Percentiles rank a stretch among this genome's conserved stretches.
Conservation (phyloP, 108 stramenopile genomes). For the Craspedostauros australis region DNA sequence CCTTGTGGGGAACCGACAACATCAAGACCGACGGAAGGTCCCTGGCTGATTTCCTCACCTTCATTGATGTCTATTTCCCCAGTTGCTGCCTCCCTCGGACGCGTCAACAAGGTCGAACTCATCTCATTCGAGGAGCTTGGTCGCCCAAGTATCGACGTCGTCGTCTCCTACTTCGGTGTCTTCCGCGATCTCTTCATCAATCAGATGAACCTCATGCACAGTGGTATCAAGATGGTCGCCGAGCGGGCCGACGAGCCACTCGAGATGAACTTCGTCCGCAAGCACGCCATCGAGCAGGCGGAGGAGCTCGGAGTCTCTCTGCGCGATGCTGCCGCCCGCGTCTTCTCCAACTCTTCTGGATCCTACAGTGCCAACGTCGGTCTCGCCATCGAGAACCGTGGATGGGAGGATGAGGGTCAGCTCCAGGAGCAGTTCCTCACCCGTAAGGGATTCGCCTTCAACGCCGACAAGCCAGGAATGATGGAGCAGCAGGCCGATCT, state of each 20-base stretch:
- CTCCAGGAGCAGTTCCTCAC: slow-evolving; percentile 93
- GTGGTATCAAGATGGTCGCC: slow-evolving; percentile 96
- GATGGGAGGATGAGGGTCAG: slow-evolving; percentile 92
- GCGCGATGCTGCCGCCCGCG: slow-evolving; percentile 90
- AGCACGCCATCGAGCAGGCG: slow-evolving; percentile 90
- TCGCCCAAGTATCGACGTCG: slow-evolving; percentile 93
- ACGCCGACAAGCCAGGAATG: slow-evolving; percentile 97
- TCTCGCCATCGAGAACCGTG: slow-evolving; percentile 96
- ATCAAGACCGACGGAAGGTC: slow-evolving; percentile 98
- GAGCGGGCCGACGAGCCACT: slow-evolving; percentile 93
- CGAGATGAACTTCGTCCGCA: slow-evolving; percentile 92
- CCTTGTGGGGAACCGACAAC: slow-evolving; percentile 97
- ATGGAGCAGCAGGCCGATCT: slow-evolving; percentile 94
- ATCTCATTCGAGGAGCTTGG: slow-evolving; percentile 95
- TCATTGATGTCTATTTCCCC: slow-evolving; percentile 92
- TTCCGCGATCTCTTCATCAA: slow-evolving; percentile 99
- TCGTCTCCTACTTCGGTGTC: slow-evolving; percentile 95
- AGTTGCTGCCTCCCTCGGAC: slow-evolving; percentile 90
- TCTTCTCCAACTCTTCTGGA: slow-evolving; percentile 96
- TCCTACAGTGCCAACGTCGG: slow-evolving; percentile 97
- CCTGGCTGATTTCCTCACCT: slow-evolving; percentile 88
- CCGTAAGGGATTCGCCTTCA: slow-evolving; percentile 95
- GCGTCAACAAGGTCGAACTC: slow-evolving; percentile 96
- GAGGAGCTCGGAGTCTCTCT: slow-evolving; percentile 83
- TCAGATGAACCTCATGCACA: slow-evolving; percentile 98